Evolutionary conservation across 1,284 basidiomycete species (phyloP).

Genomic region (Apiotrichum domesticum): DNA sequence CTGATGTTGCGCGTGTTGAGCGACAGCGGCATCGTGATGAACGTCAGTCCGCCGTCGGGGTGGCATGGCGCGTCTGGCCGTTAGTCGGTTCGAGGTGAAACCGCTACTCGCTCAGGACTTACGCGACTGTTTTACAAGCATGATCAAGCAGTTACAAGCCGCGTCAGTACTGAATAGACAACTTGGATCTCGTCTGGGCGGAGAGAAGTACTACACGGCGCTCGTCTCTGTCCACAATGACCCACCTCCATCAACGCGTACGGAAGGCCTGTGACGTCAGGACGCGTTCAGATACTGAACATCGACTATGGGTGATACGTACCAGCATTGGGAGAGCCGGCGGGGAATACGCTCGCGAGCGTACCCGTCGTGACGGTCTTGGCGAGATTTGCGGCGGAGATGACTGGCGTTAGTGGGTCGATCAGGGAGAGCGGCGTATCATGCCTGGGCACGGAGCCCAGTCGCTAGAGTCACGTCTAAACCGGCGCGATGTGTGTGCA

Average conservation of each 20-base stretch:
- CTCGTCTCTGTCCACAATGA: too few relatives aligned
- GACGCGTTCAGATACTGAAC: not conserved
- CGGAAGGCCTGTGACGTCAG: constrained; percentile 49
- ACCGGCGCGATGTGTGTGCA: too few relatives aligned
- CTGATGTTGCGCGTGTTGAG: constrained; percentile 57
- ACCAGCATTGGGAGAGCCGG: constrained; percentile 28
- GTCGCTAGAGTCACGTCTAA: too few relatives aligned
- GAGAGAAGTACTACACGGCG: too few relatives aligned
- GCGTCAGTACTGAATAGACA: too few relatives aligned
- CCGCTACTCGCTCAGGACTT: not conserved
- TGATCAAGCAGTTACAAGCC: too few relatives aligned
- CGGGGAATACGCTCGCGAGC: constrained; percentile 39
- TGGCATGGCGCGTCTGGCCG: constrained; percentile 52
- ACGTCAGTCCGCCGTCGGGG: constrained; percentile 56
- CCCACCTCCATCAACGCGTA: constrained; percentile 61
- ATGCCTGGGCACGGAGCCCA: too few relatives aligned
- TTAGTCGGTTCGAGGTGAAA: not conserved
- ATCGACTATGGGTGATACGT: not conserved
- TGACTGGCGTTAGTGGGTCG: constrained; percentile 2
- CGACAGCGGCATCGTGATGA: constrained; percentile 61
- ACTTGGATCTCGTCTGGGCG: too few relatives aligned
- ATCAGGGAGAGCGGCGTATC: too few relatives aligned
- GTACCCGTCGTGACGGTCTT: constrained; percentile 31
- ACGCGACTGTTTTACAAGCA: constrained; percentile 14
- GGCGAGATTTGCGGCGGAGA: constrained; percentile 6